Evolutionary conservation across 2,329 filamentous ascomycete species (phyloP), one percentile per base, ranked within the genome.

Genomic region (Cryphonectria carpinicola): DNA sequence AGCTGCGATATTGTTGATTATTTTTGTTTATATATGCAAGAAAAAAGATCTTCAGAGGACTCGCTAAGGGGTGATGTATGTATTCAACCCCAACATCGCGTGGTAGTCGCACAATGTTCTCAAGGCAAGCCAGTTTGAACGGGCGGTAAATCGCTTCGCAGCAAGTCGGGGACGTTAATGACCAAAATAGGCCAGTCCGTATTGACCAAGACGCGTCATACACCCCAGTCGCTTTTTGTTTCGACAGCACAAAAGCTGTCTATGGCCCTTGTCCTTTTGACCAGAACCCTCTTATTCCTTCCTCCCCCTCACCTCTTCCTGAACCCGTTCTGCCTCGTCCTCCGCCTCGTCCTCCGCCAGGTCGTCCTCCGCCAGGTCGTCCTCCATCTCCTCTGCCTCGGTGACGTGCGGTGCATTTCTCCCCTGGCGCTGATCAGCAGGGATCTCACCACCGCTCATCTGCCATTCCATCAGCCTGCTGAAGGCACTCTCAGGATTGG

Each of bases 381-480:
- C 66, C 43, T 64, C 66, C 14, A 68, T 68, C 43, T 68, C 66
- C 43, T 68, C 66, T 10, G 37, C 39, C 32, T 68, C 58, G 3
- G 66, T 68, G 41, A 68, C 60, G 52, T 64, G 32, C 1, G 66
- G 60, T 17, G 28, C 8, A n/a, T 19, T 28, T 25, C 65, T 67
- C 54, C 25, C 43, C n/a, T 65, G 52, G 17, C 65, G 54, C 37
- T 62, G 58, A 8, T 46, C 58, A 8, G 35, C 58, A 41, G 60
- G 58, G 3, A 62, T 39, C 69, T 97, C 94, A 11, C 92, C 92
- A 17, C 95, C 95, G 76, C 88, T 96, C 89, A 98, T 93, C 82
- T 99, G 96, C 95, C 95, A 98, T 81, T 98, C 95, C 96, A 99
- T 99, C 67, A 99, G 85, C 82, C 92, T 96, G 76, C 91, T 95